Conservation (phyloP, 1,284 basidiomycete genomes). For the Sanghuangporus baumii region DNA sequence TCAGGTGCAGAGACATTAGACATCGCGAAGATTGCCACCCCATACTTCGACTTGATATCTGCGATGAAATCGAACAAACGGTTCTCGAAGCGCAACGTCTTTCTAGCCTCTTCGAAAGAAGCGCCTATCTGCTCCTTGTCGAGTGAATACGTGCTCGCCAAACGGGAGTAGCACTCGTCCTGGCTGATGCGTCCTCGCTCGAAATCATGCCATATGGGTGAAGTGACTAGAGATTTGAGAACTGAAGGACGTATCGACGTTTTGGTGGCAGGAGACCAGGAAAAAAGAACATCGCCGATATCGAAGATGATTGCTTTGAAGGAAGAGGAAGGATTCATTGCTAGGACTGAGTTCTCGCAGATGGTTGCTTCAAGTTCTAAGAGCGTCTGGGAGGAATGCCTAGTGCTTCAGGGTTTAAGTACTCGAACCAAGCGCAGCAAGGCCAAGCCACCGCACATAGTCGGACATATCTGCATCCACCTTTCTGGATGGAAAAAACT, state of each 20-base stretch:
- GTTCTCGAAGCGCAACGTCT: slow-evolving; percentile 38
- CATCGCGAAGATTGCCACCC: slow-evolving; percentile 45
- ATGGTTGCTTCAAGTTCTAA: background rate
- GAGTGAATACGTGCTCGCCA: slow-evolving; percentile 37
- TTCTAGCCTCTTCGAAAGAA: slow-evolving; percentile 41
- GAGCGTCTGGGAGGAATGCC: background rate
- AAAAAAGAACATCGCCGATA: slow-evolving; percentile 52
- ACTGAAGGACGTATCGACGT: slow-evolving; percentile 39
- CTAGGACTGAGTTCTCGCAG: background rate
- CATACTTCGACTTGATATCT: slow-evolving; percentile 35
- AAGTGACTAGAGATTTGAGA: slow-evolving; percentile 41
- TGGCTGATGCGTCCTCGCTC: slow-evolving; percentile 46
- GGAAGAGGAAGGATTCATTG: background rate
- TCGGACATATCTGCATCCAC: too few species aligned
- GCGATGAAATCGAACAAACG: slow-evolving; percentile 41
- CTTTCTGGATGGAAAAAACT: too few species aligned
- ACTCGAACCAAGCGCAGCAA: background rate
- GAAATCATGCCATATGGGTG: slow-evolving; percentile 49
- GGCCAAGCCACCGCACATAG: too few species aligned
- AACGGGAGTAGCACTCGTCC: slow-evolving; percentile 38
- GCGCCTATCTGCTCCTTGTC: slow-evolving; percentile 33
- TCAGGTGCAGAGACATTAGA: slow-evolving; percentile 55
- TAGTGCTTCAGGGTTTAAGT: background rate
- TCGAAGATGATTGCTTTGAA: slow-evolving; percentile 9
- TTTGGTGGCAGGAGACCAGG: slow-evolving; percentile 44